A percentile compares a stretch with the other conserved stretches of the same genome.
Evolutionary conservation across 2,329 filamentous ascomycete species (phyloP).

Genomic region (Whalleya microplaca): DNA sequence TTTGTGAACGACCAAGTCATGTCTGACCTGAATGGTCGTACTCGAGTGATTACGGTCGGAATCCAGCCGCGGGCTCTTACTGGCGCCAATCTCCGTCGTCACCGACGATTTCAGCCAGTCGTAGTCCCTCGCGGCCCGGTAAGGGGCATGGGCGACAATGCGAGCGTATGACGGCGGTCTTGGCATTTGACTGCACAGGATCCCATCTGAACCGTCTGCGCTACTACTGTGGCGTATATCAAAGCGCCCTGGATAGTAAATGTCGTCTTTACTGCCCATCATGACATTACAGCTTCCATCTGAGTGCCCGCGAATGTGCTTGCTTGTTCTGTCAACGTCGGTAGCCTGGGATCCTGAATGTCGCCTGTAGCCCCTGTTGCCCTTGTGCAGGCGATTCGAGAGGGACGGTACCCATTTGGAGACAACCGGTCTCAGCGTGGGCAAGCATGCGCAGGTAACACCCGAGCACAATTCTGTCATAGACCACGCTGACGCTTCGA

Average conservation of each 20-base stretch:
- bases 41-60: constrained; percentile 7
- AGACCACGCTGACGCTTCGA: constrained; percentile 42
- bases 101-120: constrained; percentile 24
- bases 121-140: constrained; percentile 3
- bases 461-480: constrained; percentile 41
- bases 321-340: constrained; percentile 13
- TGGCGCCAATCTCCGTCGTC: constrained; percentile 27
- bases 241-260: constrained; percentile 12
- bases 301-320: constrained; percentile 20
- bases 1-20: constrained; percentile 23
- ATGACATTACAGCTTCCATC: constrained; percentile 11
- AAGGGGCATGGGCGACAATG: constrained; percentile 3
- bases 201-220: constrained; percentile 15
- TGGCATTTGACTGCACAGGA: constrained; percentile 5
- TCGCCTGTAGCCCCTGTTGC: constrained; percentile 9
- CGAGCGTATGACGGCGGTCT: constrained; percentile 12
- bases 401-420: constrained; percentile 30
- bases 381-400: constrained; percentile 23
- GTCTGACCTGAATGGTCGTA: constrained; percentile 25
- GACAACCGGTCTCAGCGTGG: constrained; percentile 39
- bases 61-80: background rate
- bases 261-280: constrained; percentile 10
- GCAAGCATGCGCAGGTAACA: constrained; percentile 42
- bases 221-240: constrained; percentile 11
- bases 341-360: constrained; percentile 9